Evolutionary conservation across 225 moss, liverwort and hornwort species (phyloP), one percentile per base, ranked within the genome.

Genomic region (Climacium dendroides): DNA sequence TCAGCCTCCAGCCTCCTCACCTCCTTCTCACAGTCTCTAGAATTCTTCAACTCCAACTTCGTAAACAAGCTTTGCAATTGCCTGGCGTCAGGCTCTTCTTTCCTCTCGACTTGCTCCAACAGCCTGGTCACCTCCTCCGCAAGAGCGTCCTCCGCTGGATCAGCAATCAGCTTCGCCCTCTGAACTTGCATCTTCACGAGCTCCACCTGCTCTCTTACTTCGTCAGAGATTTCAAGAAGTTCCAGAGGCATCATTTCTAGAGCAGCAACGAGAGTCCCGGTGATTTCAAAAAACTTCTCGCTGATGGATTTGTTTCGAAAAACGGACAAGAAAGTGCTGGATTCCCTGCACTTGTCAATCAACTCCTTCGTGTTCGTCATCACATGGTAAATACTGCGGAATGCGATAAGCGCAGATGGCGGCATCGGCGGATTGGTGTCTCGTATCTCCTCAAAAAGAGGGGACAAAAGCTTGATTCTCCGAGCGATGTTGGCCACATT

Each of bases 131-230:
- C 90, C 81, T 92, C 92, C 29, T 85, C 80, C 41, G 89, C 89
- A 59, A 94, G 89, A 23, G 82, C 81, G 34, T 89, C 91, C 81
- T 95, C 95, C 41, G 84, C 89, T 19, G 90, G 88, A 67, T 95
- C 95, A 47, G 89, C 85, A 72, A 81, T 35, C 34, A 90, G 75
- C 78, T 90, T 91, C 74, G 94, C 94, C 48, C 94, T 82, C 48
- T 91, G 88, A n/a, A 94, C 90, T 88, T 95, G 95, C 93, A 71
- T 86, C 84, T 89, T 89, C 18, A 95, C 85, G 28, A 95, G 87
- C 86, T 95, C 94, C 73, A 95, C 94, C 90, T 95, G 95, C 89
- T 95, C 95, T 70, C 91, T 87, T 20, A 95, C 93, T 86, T 95
- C 95, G 37, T 94, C 95, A 8, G 95, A 93, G 28, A 95, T 89